phyloP scores from a whole-genome alignment of 768 basidiomycete species.

The Boletus rubescentipes region DNA sequence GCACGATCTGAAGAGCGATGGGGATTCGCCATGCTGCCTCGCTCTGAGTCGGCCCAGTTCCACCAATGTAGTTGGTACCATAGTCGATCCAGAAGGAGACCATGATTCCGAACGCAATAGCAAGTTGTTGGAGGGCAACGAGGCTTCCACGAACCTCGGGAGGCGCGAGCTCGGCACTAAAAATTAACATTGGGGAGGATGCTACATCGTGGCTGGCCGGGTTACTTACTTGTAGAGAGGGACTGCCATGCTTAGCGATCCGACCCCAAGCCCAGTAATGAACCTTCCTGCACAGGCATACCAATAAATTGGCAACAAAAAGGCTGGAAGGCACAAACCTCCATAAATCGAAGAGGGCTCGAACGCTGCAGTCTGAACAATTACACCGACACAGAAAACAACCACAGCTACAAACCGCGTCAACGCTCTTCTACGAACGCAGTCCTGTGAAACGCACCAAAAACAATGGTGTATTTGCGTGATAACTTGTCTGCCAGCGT shows the following conservation, averaged over 20 bases:
- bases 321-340: conserved; percentile 31
- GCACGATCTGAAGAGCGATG: conserved; percentile 70
- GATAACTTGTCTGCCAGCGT: conserved; percentile 61
- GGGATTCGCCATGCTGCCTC: conserved; percentile 79
- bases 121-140: conserved; percentile 79
- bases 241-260: conserved; percentile 80
- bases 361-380: conserved; percentile 65
- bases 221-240: conserved; percentile 62
- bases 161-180: conserved; percentile 42
- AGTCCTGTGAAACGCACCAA: conserved; percentile 38
- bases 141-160: conserved; percentile 74
- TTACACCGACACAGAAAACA: conserved; percentile 68
- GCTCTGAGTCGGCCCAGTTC: conserved; percentile 52
- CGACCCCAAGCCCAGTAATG: conserved; percentile 78
- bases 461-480: conserved; percentile 26
- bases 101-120: conserved; percentile 82
- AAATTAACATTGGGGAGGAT: background rate
- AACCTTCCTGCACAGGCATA: conserved; percentile 48
- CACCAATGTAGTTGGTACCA: conserved; percentile 70
- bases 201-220: background rate
- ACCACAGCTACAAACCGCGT: conserved; percentile 45
- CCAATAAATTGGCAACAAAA: background rate
- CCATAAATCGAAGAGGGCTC: conserved; percentile 64
- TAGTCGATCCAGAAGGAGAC: conserved; percentile 50
- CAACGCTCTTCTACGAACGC: background rate